These are phyloP conservation scores for Yamadazyma kitorensis DNA, from an alignment of 805 yeast genomes.

Conservation along the genomic window DNA sequence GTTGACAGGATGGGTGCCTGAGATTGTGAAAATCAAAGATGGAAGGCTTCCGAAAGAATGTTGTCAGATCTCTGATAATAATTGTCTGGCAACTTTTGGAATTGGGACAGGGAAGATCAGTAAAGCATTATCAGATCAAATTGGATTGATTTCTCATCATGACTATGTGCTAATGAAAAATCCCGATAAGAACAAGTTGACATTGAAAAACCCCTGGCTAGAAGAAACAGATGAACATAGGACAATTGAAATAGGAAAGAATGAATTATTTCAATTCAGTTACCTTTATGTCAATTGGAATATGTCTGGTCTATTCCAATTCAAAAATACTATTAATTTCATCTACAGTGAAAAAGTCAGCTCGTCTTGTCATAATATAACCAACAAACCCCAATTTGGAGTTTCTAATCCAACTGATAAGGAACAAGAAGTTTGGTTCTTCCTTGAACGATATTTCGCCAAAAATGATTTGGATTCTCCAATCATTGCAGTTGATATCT, in stretches of 20 bases:
- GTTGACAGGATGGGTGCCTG: conserved; percentile 75
- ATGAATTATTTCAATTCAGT: conserved; percentile 27
- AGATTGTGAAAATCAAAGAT: conserved; percentile 38
- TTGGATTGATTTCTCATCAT: conserved; percentile 54
- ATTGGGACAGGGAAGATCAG: conserved; percentile 62
- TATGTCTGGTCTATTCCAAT: conserved; percentile 24
- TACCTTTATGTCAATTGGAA: conserved; percentile 74
- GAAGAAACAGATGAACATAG: conserved; percentile 15
- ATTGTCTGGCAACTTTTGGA: conserved; percentile 42
- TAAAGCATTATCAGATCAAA: conserved; percentile 25
- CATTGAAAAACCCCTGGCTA: conserved; percentile 39
- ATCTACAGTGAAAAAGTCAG: conserved; percentile 10
- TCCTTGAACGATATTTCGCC: conserved; percentile 36
- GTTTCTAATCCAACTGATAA: conserved; percentile 29
- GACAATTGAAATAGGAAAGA: conserved; percentile 13
- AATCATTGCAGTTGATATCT: conserved; percentile 15
- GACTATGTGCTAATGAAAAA: conserved; percentile 59
- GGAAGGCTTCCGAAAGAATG: conserved; percentile 27
- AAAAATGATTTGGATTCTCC: conserved; percentile 7
- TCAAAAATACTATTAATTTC: conserved; percentile 24
- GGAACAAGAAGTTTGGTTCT: conserved; percentile 39
- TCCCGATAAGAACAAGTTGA: conserved; percentile 3
- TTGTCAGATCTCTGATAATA: neutral
- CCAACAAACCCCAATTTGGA: conserved; percentile 43
- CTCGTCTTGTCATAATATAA: conserved; percentile 10